Evolutionary conservation across 2,329 filamentous ascomycete species (phyloP), one percentile per base, ranked within the genome.

Genomic region (Phialocephala sp.): DNA sequence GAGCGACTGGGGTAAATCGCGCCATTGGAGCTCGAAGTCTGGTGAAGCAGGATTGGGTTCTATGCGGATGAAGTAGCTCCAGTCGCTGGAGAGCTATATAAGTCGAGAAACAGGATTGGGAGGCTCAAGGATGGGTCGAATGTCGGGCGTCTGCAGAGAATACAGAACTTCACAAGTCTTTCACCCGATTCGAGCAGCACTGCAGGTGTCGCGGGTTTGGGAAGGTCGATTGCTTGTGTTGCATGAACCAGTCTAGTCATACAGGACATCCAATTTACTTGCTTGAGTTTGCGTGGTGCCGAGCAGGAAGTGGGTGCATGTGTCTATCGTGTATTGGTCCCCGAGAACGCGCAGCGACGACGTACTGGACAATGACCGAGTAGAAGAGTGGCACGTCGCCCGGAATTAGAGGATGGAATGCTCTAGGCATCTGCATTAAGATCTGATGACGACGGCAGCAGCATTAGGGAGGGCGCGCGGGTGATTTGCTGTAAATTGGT

Each of bases 291-390:
- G 35, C 32, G 18, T 56, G 54, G 11, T 37, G 63, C 20, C 41
- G 60, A 55, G 39, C 54, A 47, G 64, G 39, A 27, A 22, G 24
- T 22, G 32, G 50, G 56, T 50, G 65, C 22, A 72, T 73, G 71
- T 74, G 73, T 72, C 72, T 65, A 37, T 37, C 62, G 24, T 63
- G 71, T 67, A 74, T 74, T 74, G 73, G 72, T 64, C 63, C 59
- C 66, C 8, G 50, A 55, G 54, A 47, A 32, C 11, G 57, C 11
- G 45, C 24, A 59, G 35, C 64, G 62, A 58, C 57, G 60, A 69
- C 52, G 60, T 62, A 63, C 20, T 54, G 50, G 12, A 54, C 55
- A 66, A 14, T 62, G 68, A 55, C 68, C 68, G 64, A 72, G 69
- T 73, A 71, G 68, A 68, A 72, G 61, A 59, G 47, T 32, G 47